phyloP scores from a whole-genome alignment of 2,329 filamentous ascomycete species.

The Rhinocladiella similis region DNA sequence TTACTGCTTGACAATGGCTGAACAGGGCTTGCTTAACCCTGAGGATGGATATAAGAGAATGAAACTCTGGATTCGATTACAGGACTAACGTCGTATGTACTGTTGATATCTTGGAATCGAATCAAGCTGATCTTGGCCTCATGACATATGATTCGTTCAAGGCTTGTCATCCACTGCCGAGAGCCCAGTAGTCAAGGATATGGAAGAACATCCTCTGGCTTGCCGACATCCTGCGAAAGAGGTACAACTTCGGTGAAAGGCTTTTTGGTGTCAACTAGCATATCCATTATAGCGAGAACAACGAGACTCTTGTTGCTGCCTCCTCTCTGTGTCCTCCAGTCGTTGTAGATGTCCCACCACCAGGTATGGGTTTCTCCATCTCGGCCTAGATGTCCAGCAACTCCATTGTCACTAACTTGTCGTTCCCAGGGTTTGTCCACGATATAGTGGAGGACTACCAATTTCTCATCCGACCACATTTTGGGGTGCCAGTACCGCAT shows the following conservation, averaged over 20 bases:
- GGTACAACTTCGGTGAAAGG: conserved; percentile 21
- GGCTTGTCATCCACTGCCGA: neutral
- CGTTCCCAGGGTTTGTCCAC: conserved; percentile 58
- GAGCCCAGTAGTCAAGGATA: neutral
- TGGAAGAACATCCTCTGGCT: conserved; percentile 23
- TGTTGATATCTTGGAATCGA: too few relatives aligned
- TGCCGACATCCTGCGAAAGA: conserved; percentile 20
- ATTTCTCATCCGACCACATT: conserved; percentile 52
- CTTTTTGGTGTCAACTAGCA: conserved; percentile 18
- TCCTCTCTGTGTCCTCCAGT: conserved; percentile 37
- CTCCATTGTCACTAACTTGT: conserved; percentile 42
- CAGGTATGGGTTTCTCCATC: conserved; percentile 54
- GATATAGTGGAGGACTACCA: conserved; percentile 54
- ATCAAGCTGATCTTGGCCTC: too few relatives aligned
- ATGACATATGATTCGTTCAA: too few relatives aligned
- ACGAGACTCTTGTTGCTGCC: conserved; percentile 3
- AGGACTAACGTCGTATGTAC: too few relatives aligned
- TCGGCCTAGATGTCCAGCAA: conserved; percentile 50
- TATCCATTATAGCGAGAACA: conserved; percentile 12
- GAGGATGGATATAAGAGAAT: too few relatives aligned
- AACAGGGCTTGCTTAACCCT: too few relatives aligned
- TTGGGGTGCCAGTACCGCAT: conserved; percentile 54
- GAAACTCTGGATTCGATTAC: too few relatives aligned
- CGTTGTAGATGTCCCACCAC: conserved; percentile 53
- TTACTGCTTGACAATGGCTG: too few relatives aligned